Conservation (phyloP, 139 green algal species). For the Microglena sp. region DNA sequence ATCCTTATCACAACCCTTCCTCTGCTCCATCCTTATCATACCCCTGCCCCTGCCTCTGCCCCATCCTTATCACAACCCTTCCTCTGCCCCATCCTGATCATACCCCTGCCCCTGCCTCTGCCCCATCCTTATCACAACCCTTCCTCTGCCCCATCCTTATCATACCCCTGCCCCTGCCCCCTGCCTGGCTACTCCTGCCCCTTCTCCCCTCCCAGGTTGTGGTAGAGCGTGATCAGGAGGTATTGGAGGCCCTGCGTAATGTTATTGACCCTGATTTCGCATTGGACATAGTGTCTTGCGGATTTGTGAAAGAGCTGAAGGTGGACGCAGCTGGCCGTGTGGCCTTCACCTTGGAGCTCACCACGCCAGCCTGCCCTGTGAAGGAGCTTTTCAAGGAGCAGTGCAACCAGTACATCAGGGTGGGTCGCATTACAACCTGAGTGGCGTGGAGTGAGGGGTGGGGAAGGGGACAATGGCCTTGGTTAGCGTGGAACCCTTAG, state of each 20-base stretch:
- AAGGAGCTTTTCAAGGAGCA: constrained; percentile 88
- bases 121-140: no score
- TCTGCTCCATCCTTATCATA: no score
- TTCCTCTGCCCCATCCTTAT: no score
- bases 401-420: constrained; percentile 40
- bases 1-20: no score
- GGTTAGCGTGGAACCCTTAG: no score
- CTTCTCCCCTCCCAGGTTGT: no score
- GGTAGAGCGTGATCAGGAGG: constrained; percentile 54
- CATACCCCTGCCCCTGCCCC: no score
- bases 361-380: constrained; percentile 94
- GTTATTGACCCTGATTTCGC: constrained; percentile 98
- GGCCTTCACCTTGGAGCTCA: constrained; percentile 85
- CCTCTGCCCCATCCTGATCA: no score
- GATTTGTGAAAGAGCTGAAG: constrained; percentile 88
- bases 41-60: no score
- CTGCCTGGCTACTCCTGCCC: no score
- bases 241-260: constrained; percentile 65
- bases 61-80: no score
- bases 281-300: constrained; percentile 89
- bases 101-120: no score
- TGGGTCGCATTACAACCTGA: constrained; percentile 10
- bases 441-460: neutral
- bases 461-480: neutral
- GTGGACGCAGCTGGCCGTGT: constrained; percentile 47